Evolutionary conservation across 768 basidiomycete species (phyloP).

Genomic region (Nidula microcarpa): DNA sequence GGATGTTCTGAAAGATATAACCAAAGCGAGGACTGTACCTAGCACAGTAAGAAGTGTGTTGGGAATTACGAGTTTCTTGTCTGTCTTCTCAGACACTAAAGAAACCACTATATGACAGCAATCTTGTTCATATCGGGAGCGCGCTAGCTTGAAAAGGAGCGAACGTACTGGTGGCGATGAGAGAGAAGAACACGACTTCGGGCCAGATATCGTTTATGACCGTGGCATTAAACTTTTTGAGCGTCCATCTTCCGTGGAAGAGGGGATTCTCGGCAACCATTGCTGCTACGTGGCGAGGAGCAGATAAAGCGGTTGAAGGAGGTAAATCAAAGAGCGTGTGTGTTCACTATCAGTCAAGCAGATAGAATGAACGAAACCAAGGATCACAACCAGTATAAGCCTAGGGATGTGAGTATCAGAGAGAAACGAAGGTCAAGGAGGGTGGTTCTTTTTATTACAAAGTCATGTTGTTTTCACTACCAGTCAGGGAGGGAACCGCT

Average conservation of each 20-base stretch:
- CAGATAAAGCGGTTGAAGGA: neutral
- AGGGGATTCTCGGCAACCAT: slow-evolving; percentile 46
- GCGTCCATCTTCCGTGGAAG: slow-evolving; percentile 42
- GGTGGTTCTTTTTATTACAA: no score
- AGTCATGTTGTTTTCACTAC: neutral
- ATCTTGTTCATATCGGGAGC: neutral
- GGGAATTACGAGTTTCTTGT: slow-evolving; percentile 44
- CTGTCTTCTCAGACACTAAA: slow-evolving; percentile 47
- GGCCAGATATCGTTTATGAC: slow-evolving; percentile 69
- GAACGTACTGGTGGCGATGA: slow-evolving; percentile 50
- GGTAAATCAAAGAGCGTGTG: neutral
- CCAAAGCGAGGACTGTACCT: slow-evolving; percentile 70
- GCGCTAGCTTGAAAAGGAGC: no score
- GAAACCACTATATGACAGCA: slow-evolving; percentile 47
- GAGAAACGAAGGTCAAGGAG: neutral
- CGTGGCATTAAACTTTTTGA: slow-evolving; percentile 52
- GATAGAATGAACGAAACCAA: neutral
- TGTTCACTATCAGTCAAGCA: neutral
- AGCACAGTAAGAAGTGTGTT: slow-evolving; percentile 63
- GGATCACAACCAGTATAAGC: neutral
- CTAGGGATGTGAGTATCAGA: neutral
- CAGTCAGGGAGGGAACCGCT: neutral
- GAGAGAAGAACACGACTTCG: slow-evolving; percentile 57
- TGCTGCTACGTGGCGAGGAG: neutral
- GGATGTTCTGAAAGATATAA: slow-evolving; percentile 71